Conservation (phyloP, 116 monocot species). For the Dioscorea cayenensis region DNA sequence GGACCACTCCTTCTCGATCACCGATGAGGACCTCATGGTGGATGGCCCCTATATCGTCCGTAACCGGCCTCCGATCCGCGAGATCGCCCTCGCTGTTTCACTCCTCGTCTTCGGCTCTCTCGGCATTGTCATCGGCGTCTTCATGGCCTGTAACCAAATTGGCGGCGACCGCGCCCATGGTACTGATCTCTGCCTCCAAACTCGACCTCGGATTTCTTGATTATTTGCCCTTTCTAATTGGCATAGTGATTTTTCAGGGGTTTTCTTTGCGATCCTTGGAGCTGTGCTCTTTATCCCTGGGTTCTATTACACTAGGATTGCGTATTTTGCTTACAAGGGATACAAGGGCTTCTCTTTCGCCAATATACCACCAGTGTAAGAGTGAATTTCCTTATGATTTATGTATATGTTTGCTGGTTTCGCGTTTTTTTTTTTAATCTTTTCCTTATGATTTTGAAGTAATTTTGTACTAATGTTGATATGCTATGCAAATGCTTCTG, state of each 20-base stretch:
- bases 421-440: background rate
- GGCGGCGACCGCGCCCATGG: conserved; percentile 66
- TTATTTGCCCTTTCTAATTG: background rate
- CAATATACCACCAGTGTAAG: conserved; percentile 59
- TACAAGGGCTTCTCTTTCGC: conserved; percentile 75
- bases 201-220: background rate
- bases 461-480: background rate
- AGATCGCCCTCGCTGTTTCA: conserved; percentile 51
- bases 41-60: conserved; percentile 36
- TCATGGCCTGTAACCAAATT: conserved; percentile 49
- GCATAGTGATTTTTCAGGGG: conserved; percentile 20
- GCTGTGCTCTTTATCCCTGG: conserved; percentile 64
- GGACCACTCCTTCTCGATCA: conserved; percentile 67
- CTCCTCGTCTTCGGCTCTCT: conserved; percentile 54
- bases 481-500: background rate
- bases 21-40: conserved; percentile 70
- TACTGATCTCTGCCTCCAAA: conserved; percentile 7
- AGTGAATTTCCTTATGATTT: background rate
- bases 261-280: conserved; percentile 65
- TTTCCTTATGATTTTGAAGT: background rate
- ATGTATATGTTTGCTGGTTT: background rate
- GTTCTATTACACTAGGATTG: conserved; percentile 72
- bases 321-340: conserved; percentile 72
- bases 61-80: conserved; percentile 53
- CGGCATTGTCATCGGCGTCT: conserved; percentile 35